Base-by-base conservation (phyloP, 371 early-diverging fungal species). In the Syncephalis plumigaleata region DNA sequence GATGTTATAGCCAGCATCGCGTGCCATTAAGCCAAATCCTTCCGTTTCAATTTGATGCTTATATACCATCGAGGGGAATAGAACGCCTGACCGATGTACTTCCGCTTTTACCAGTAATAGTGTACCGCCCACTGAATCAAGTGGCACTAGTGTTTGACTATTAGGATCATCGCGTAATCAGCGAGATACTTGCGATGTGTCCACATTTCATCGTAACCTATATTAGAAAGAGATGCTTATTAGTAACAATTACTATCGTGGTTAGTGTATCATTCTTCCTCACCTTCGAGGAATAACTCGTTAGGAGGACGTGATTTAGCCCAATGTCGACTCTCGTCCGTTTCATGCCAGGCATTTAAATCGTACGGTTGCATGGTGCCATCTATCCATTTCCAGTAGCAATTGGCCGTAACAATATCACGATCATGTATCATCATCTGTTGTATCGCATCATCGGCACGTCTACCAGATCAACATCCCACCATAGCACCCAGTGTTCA, bases 1-100 rank as follows among this genome's bases (percentile, higher is more conserved):
- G 0, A 77, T 75, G 23, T 62, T 62, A 49, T 65, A 75, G 7
- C 79, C 79, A 55, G 71, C 61, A 1, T 67, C 66, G 51, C 73
- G 77, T 21, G 81, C 79, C 57, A 79, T 70, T 48, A 75, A 75
- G 21, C 77, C 80, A 58, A 83, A 67, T 0, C 83, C 84, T 63
- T 81, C 84, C 8, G 81, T 81, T 54, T 83, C 81, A 5, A 81
- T 64, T 45, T 69, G 64, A 53, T 79, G 77, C 38, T 73, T 65
- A 27, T 72, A 63, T 21, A 70, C 63, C 50, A 64, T 64, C 0
- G 73, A 55, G 2, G 79, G 79, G 42, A 78, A 80, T 9, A 61
- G 63, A 25, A 73, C 69, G 3, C 80, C 81, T 39, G 68, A 64
- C 2, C 78, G 75, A 53, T 79, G 79, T 2, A 83, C 76, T 31